phyloP scores from a whole-genome alignment of 2,329 filamentous ascomycete species.

The Paecilomyces fulvus region DNA sequence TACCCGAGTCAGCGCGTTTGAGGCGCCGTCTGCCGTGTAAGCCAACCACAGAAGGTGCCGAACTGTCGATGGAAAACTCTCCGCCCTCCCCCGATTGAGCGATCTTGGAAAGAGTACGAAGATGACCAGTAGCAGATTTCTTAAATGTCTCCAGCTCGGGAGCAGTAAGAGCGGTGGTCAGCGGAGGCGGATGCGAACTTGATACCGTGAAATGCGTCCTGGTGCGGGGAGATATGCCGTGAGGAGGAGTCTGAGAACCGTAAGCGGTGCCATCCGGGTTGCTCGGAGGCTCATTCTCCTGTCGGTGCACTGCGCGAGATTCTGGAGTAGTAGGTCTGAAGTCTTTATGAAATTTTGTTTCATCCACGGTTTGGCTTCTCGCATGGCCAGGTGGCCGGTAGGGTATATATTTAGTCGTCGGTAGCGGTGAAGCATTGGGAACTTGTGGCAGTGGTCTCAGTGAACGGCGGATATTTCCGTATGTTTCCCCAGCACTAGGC shows the following conservation, averaged over 20 bases:
- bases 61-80: slow-evolving; percentile 69
- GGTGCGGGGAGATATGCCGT: slow-evolving; percentile 19
- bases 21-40: slow-evolving; percentile 75
- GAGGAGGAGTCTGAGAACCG: slow-evolving; percentile 8
- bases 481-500: slow-evolving; percentile 53
- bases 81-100: slow-evolving; percentile 67
- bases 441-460: slow-evolving; percentile 65
- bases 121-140: slow-evolving; percentile 80
- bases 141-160: slow-evolving; percentile 75
- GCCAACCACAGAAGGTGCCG: slow-evolving; percentile 78
- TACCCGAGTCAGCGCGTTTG: slow-evolving; percentile 57
- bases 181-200: slow-evolving; percentile 20
- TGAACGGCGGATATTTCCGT: slow-evolving; percentile 65
- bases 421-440: slow-evolving; percentile 43
- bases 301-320: slow-evolving; percentile 15
- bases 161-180: slow-evolving; percentile 45
- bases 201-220: slow-evolving; percentile 20
- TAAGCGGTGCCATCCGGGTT: slow-evolving; percentile 6
- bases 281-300: slow-evolving; percentile 21
- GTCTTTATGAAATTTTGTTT: slow-evolving; percentile 32
- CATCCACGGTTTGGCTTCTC: slow-evolving; percentile 58
- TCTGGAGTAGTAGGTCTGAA: slow-evolving; percentile 25
- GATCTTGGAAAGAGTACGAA: slow-evolving; percentile 77
- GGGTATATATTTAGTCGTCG: slow-evolving; percentile 18
- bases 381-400: slow-evolving; percentile 27